Conservation (phyloP, 306 rosid genomes). For the Vachellia collinsii region DNA sequence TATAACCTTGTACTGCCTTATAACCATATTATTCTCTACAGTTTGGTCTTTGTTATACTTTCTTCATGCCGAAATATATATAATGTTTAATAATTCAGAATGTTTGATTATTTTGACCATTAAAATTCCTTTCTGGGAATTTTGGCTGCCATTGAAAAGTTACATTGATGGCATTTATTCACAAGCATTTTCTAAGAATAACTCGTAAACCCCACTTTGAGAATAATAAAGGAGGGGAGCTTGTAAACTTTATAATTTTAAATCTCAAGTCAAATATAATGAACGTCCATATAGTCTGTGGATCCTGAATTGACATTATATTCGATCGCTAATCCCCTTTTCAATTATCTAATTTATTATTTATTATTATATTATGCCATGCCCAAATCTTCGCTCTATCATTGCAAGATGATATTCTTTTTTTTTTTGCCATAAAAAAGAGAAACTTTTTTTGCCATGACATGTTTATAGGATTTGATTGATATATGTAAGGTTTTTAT, state of each 20-base stretch:
- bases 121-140: not conserved
- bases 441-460: not conserved
- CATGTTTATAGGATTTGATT: not conserved
- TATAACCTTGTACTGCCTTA: constrained; percentile 13
- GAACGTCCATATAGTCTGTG: not conserved
- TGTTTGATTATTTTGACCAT: not conserved
- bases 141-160: not conserved
- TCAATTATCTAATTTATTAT: not conserved
- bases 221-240: constrained; percentile 2
- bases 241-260: not conserved
- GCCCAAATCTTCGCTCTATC: not conserved
- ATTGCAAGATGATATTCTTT: no score
- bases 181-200: constrained; percentile 1
- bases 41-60: constrained; percentile 7
- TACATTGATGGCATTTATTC: not conserved
- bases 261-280: not conserved
- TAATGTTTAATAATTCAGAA: not conserved
- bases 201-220: not conserved
- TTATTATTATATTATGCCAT: not conserved
- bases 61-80: not conserved
- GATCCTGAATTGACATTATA: not conserved
- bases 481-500: not conserved
- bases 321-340: not conserved
- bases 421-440: no score
- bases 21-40: not conserved